Percentiles rank a stretch among this genome's conserved stretches.
phyloP scores from a whole-genome alignment of 768 basidiomycete species.

The Candolleomyces eurysporus region DNA sequence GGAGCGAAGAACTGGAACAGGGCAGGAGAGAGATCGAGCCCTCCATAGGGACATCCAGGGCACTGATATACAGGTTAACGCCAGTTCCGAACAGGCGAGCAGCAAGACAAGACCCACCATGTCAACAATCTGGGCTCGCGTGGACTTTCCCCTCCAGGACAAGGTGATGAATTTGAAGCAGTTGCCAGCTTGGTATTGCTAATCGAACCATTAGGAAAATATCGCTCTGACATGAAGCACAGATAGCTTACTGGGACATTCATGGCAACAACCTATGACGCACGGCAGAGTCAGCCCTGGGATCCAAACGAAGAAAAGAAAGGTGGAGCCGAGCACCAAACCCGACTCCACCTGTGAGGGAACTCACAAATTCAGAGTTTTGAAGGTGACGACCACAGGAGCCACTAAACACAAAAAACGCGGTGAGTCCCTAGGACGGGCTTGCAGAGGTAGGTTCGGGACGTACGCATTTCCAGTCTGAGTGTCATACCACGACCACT shows the following conservation, averaged over 20 bases:
- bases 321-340: no score
- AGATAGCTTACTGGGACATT: conserved; percentile 15
- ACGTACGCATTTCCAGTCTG: conserved; percentile 6
- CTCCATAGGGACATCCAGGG: conserved; percentile 54
- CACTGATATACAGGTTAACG: conserved; percentile 46
- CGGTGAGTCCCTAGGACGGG: not conserved
- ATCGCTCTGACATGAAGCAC: not conserved
- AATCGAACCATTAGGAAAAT: conserved; percentile 7
- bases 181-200: conserved; percentile 57
- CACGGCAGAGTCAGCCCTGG: not conserved
- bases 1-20: conserved; percentile 55
- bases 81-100: not conserved
- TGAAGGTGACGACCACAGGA: not conserved
- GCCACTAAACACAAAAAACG: not conserved
- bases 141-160: conserved; percentile 52
- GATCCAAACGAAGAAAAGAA: no score
- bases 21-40: conserved; percentile 24
- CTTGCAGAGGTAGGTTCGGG: not conserved
- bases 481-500: conserved; percentile 47
- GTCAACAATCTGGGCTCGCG: conserved; percentile 60
- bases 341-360: not conserved
- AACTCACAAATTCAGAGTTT: conserved; percentile 4
- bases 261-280: conserved; percentile 28
- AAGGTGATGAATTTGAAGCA: conserved; percentile 67
- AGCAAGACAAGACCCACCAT: conserved; percentile 38